Evolutionary conservation across 2,329 filamentous ascomycete genomes (phyloP), one percentile per base, ranked within the genome.

Genomic region (Colletotrichum cereale): DNA sequence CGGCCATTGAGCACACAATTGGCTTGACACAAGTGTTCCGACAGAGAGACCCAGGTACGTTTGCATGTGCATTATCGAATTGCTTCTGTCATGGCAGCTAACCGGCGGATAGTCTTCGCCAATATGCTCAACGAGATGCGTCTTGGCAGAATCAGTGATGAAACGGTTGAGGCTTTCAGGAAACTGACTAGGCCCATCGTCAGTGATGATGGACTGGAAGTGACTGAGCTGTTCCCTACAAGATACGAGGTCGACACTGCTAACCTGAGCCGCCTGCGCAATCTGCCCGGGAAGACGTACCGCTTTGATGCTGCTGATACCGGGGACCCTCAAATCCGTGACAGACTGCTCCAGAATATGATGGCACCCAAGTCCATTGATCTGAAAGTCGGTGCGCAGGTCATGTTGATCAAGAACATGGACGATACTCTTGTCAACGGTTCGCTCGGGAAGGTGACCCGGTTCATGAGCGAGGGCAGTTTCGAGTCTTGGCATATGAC

Each of bases 401-500:
- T 99, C 55, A 99, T 99, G 96, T 86, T 99, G n/a, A 98, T 99
- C 86, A 99, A 99, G 82, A 99, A 99, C 77, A 92, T 98, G 83
- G 96, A 99, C 78, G 94, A 97, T 48, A 91, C 90, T 0, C 87
- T 99, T 0, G 96, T 98, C 75, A 99, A 99, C 78, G 96, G 96
- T 5, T 97, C 96, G 0, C 86, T 99, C 12, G 96, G 96, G 31
- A 95, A 93, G 73, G 92, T 99, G 5, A 87, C 92, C 16, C 90
- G 88, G 7, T 97, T 97, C 81, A 95, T 95, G 80, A 85, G 78
- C 21, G 82, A 86, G 72, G 74, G 75, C 16, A 79, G 80, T 16
- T 86, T 85, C 70, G 81, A 82, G 31, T 62, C 77, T 2, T 79
- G 74, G 65, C 70, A 74, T 29, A 68, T 66, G 26, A 74, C 65